These are phyloP conservation scores for Corymbia citriodora DNA, from an alignment of 441 rosid species.

Conservation along the genomic window DNA sequence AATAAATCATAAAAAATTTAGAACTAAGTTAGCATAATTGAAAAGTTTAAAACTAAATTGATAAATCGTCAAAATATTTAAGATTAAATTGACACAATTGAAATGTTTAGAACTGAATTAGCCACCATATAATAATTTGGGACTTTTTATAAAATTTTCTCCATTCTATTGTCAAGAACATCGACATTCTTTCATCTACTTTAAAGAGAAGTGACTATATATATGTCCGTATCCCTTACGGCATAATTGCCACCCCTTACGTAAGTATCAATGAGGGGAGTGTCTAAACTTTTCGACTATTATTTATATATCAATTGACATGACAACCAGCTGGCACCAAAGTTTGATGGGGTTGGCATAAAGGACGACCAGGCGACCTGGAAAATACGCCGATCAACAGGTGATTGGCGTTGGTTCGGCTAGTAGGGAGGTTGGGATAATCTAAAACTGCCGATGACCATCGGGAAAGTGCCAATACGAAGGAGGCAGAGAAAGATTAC, in stretches of 20 bases:
- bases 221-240: neutral
- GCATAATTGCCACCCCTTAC: neutral
- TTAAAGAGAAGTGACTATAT: neutral
- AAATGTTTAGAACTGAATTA: too few species aligned
- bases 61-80: too few species aligned
- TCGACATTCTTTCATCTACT: neutral
- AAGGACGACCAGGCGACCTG: neutral
- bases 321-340: neutral
- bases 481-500: neutral
- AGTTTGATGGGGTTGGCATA: neutral
- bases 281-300: neutral
- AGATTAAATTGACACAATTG: too few species aligned
- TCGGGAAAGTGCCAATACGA: neutral
- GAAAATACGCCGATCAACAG: neutral
- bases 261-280: neutral
- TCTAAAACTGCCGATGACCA: neutral
- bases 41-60: too few species aligned
- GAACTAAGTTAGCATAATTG: too few species aligned
- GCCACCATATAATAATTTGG: too few species aligned
- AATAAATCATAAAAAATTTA: too few species aligned
- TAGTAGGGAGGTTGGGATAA: neutral
- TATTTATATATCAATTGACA: neutral
- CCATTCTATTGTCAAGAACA: neutral
- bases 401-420: neutral
- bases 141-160: neutral